Evolutionary conservation across 768 basidiomycete genomes (phyloP).

Genomic region (Neoboletus brunneissimus): DNA sequence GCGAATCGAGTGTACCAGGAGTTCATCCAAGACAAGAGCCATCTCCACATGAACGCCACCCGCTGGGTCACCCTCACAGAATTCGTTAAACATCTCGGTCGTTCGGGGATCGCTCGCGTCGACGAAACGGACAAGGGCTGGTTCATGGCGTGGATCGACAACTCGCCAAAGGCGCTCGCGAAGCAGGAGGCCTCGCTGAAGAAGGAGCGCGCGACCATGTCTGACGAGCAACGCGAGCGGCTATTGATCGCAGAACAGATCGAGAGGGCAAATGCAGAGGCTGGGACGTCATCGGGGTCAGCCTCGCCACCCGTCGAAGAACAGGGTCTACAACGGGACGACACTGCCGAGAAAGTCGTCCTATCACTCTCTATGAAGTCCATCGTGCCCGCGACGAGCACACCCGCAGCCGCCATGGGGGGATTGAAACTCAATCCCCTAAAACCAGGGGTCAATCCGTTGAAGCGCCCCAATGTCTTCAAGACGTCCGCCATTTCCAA

Average conservation of each 20-base stretch:
- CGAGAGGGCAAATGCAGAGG: slow-evolving; percentile 67
- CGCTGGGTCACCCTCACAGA: slow-evolving; percentile 98
- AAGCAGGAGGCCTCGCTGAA: slow-evolving; percentile 86
- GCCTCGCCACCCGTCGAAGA: slow-evolving; percentile 45
- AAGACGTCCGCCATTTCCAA: slow-evolving; percentile 46
- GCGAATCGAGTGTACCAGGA: slow-evolving; percentile 98
- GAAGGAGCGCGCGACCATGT: slow-evolving; percentile 87
- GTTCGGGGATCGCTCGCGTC: slow-evolving; percentile 81
- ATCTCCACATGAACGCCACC: slow-evolving; percentile 98
- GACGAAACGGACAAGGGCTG: slow-evolving; percentile 99
- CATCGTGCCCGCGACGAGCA: slow-evolving; percentile 24
- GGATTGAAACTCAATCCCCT: slow-evolving; percentile 61
- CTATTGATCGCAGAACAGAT: slow-evolving; percentile 90
- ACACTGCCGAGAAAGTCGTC: slow-evolving; percentile 69
- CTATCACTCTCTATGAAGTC: slow-evolving; percentile 67
- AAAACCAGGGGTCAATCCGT: slow-evolving; percentile 46
- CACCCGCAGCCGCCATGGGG: slow-evolving; percentile 32
- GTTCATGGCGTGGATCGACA: slow-evolving; percentile 98
- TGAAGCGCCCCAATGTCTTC: slow-evolving; percentile 75
- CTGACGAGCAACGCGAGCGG: slow-evolving; percentile 94
- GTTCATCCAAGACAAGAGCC: slow-evolving; percentile 90
- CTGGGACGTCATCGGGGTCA: slow-evolving; percentile 30
- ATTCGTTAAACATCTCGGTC: slow-evolving; percentile 86
- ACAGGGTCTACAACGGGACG: slow-evolving; percentile 65
- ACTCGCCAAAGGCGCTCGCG: slow-evolving; percentile 88